A percentile compares a stretch with the other conserved stretches of the same genome.
Conservation (phyloP, 257 asterid species). For the Cynanchum wilfordii region DNA sequence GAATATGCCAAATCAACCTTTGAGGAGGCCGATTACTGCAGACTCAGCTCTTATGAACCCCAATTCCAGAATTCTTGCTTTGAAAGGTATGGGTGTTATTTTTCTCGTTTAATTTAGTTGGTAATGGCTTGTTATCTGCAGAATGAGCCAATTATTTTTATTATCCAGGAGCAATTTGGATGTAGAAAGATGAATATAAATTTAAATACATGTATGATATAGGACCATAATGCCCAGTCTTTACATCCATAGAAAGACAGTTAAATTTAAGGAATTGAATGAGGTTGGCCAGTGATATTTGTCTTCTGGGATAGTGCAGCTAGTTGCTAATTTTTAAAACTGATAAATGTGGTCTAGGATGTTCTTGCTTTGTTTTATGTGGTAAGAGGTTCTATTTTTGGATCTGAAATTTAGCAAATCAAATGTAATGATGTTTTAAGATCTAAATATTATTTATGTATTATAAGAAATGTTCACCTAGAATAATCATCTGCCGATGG, state of each 20-base stretch:
- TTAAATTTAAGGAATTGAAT: background rate
- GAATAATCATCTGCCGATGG: background rate
- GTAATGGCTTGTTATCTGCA: background rate
- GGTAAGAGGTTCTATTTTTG: background rate
- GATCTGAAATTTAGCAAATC: background rate
- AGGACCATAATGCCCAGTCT: background rate
- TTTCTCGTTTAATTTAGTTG: background rate
- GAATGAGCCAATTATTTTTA: background rate
- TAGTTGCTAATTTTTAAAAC: background rate
- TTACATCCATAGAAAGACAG: background rate
- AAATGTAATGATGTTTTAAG: background rate
- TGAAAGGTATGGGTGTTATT: conserved; percentile 59
- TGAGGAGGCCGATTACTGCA: conserved; percentile 96
- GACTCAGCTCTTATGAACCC: conserved; percentile 99
- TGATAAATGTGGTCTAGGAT: background rate
- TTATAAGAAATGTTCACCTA: background rate
- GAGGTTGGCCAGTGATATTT: background rate
- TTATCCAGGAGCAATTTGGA: background rate
- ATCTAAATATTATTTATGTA: background rate
- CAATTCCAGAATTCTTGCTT: conserved; percentile 74
- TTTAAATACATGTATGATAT: background rate
- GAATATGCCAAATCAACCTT: conserved; percentile 95
- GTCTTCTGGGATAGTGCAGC: background rate
- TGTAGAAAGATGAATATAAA: background rate
- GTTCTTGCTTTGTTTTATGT: background rate